phyloP scores from a whole-genome alignment of 2,329 filamentous ascomycete species.

The Talaromyces sp. region DNA sequence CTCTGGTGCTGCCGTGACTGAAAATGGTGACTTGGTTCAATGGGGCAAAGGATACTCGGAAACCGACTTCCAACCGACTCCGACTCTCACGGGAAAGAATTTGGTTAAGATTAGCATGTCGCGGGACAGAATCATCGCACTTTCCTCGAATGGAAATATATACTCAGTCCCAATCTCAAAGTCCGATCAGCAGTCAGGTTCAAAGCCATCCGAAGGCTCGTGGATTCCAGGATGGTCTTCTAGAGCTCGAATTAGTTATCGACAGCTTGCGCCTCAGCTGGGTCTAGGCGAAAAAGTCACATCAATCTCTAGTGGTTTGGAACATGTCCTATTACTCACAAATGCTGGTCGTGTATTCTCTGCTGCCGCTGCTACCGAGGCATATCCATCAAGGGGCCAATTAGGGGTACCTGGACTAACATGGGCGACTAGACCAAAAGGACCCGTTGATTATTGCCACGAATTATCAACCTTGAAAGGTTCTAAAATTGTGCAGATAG shows the following conservation, averaged over 20 bases:
- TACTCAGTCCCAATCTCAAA: conserved; percentile 81
- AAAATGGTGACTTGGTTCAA: conserved; percentile 84
- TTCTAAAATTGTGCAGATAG: conserved; percentile 70
- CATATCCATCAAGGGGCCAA: conserved; percentile 80
- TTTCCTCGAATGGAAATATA: conserved; percentile 71
- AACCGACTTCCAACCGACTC: conserved; percentile 61
- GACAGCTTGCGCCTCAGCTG: conserved; percentile 67
- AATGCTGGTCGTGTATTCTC: conserved; percentile 83
- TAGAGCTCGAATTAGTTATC: conserved; percentile 64
- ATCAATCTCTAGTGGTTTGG: conserved; percentile 72
- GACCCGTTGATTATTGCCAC: conserved; percentile 77
- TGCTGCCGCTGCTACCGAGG: conserved; percentile 73
- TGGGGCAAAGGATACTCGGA: conserved; percentile 80
- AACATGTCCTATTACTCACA: conserved; percentile 84
- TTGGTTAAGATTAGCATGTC: conserved; percentile 75
- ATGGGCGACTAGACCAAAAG: conserved; percentile 73
- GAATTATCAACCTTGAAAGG: conserved; percentile 71
- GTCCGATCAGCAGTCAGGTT: conserved; percentile 64
- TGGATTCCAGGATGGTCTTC: conserved; percentile 75
- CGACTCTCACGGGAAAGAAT: conserved; percentile 78
- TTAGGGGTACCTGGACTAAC: conserved; percentile 80
- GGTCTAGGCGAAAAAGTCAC: conserved; percentile 70
- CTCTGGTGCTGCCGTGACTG: conserved; percentile 82
- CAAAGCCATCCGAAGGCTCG: conserved; percentile 62
- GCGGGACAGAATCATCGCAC: conserved; percentile 75